phyloP scores from a whole-genome alignment of 257 asterid genomes.

The Solanum commersonii region DNA sequence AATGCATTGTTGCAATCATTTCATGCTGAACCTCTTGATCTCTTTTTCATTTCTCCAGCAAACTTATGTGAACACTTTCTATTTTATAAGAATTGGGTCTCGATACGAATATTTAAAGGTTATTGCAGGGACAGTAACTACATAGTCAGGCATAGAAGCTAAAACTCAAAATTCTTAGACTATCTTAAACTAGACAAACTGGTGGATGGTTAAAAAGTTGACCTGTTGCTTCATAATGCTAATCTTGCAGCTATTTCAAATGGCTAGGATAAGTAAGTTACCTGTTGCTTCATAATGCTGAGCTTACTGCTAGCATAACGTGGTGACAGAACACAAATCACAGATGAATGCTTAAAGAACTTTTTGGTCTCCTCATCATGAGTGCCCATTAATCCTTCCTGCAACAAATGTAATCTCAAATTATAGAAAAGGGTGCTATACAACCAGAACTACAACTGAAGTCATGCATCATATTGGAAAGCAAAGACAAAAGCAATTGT shows the following conservation, averaged over 20 bases:
- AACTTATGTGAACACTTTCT: neutral
- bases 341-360: constrained; percentile 81
- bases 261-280: constrained; percentile 4
- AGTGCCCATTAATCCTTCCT: constrained; percentile 81
- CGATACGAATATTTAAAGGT: neutral
- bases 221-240: constrained; percentile 76
- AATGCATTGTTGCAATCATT: neutral
- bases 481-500: neutral
- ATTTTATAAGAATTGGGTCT: neutral
- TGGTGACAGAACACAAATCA: constrained; percentile 76
- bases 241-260: neutral
- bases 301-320: constrained; percentile 85
- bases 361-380: constrained; percentile 92
- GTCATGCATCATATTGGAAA: neutral
- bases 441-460: neutral
- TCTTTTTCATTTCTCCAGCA: neutral
- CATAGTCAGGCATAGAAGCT: neutral
- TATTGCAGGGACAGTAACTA: neutral
- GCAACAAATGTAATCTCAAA: constrained; percentile 7
- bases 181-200: neutral
- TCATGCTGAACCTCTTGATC: neutral
- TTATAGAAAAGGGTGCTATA: neutral
- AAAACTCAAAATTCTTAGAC: neutral
- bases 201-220: neutral
- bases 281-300: constrained; percentile 72